phyloP scores from a whole-genome alignment of 1,284 basidiomycete genomes.

The Irpex sp. region DNA sequence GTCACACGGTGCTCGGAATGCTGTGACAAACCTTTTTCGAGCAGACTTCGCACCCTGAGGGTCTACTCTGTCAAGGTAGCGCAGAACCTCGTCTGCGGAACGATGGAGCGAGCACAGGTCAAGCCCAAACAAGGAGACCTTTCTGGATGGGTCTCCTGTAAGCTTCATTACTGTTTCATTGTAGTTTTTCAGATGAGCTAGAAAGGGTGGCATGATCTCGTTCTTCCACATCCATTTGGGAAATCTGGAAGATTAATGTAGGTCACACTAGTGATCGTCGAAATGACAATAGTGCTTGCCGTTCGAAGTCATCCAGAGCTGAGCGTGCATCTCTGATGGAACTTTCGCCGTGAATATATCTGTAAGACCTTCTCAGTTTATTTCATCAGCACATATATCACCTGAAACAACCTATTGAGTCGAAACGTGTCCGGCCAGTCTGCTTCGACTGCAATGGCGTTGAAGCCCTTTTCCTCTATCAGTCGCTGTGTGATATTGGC shows the following conservation, averaged over 20 bases:
- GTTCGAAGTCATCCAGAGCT: constrained; percentile 21
- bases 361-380: background rate
- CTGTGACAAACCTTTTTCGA: constrained; percentile 19
- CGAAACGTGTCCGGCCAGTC: constrained; percentile 29
- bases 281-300: constrained; percentile 10
- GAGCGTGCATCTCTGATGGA: constrained; percentile 11
- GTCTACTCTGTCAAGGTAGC: constrained; percentile 25
- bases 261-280: background rate
- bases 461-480: constrained; percentile 29
- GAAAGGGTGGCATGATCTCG: constrained; percentile 25
- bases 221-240: constrained; percentile 33
- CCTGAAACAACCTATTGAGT: constrained; percentile 20
- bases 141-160: constrained; percentile 16
- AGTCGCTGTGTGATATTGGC: constrained; percentile 28
- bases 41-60: constrained; percentile 23
- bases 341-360: constrained; percentile 21
- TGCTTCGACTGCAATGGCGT: constrained; percentile 26
- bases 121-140: constrained; percentile 26
- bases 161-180: constrained; percentile 18
- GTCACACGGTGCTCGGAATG: too few species aligned
- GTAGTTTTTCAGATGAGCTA: constrained; percentile 20
- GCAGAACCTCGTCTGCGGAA: constrained; percentile 23
- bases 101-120: constrained; percentile 27
- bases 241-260: constrained; percentile 17
- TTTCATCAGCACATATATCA: background rate